Conservation (phyloP, 2,329 filamentous ascomycete species). For the Neonectria coccinea region DNA sequence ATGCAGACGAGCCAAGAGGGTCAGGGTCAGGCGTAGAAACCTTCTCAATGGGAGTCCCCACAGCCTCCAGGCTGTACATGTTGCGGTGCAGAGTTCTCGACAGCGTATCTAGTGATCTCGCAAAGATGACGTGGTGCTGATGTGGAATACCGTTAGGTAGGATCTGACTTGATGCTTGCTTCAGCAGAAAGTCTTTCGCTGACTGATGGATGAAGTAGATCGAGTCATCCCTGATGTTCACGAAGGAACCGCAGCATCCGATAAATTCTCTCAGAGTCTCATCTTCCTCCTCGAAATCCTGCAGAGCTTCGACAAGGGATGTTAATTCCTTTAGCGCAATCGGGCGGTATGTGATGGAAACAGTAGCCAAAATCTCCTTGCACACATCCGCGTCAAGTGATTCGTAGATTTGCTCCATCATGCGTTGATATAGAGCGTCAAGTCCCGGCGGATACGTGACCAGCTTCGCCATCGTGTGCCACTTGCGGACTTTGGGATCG, state of each 20-base stretch:
- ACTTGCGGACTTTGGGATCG: conserved; percentile 2
- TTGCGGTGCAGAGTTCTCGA: conserved; percentile 48
- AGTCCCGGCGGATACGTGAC: conserved; percentile 50
- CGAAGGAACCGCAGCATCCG: conserved; percentile 53
- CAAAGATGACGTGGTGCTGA: conserved; percentile 49
- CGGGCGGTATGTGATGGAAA: conserved; percentile 50
- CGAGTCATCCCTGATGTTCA: conserved; percentile 46
- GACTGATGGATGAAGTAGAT: conserved; percentile 58
- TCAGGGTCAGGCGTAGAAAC: conserved; percentile 24
- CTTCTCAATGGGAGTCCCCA: conserved; percentile 27
- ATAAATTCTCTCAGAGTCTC: conserved; percentile 46
- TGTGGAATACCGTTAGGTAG: conserved; percentile 46
- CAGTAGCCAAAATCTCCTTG: conserved; percentile 49
- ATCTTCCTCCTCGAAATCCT: conserved; percentile 17
- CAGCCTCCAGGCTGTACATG: conserved; percentile 48
- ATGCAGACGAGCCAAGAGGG: conserved; percentile 28
- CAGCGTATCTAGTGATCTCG: conserved; percentile 50
- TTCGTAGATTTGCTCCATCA: conserved; percentile 50
- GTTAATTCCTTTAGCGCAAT: conserved; percentile 51
- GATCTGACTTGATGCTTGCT: conserved; percentile 38
- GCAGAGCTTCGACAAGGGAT: conserved; percentile 32
- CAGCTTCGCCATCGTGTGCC: conserved; percentile 37
- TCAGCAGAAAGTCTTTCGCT: conserved; percentile 56
- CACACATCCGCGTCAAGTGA: conserved; percentile 48
- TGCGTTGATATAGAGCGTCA: conserved; percentile 51